A percentile compares a stretch with the other conserved stretches of the same genome.
Conservation (phyloP, 192 early-diverging fungal genomes). For the Haplosporangium gracile region DNA sequence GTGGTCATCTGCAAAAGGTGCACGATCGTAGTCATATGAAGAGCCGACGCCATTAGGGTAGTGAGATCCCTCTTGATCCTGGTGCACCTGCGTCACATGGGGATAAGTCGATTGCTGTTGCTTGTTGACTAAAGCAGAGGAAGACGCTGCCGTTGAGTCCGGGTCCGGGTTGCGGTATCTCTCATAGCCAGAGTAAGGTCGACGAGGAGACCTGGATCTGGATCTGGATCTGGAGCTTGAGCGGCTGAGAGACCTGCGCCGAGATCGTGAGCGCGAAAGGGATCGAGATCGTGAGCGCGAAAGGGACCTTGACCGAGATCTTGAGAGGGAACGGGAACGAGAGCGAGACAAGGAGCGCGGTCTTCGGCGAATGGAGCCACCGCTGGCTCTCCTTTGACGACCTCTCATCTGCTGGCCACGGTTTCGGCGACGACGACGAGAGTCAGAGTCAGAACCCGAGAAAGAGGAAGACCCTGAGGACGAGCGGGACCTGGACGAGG, state of each 20-base stretch:
- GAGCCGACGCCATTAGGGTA: neutral
- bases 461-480: slow-evolving; percentile 16
- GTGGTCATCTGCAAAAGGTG: neutral
- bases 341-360: slow-evolving; percentile 12
- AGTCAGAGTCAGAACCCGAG: slow-evolving; percentile 12
- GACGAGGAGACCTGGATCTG: slow-evolving; percentile 6
- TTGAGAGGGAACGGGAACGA: slow-evolving; percentile 10
- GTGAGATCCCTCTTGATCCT: neutral
- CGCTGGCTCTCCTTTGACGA: neutral
- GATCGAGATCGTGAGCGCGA: slow-evolving; percentile 7
- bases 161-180: neutral
- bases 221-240: slow-evolving; percentile 11
- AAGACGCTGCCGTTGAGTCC: neutral
- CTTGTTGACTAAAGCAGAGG: neutral
- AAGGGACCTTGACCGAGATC: slow-evolving; percentile 3
- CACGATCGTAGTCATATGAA: neutral
- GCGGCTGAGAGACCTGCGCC: neutral
- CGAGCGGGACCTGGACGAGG: slow-evolving; percentile 11
- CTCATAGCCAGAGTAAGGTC: slow-evolving; percentile 1
- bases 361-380: neutral
- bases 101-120: neutral
- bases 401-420: neutral
- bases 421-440: neutral
- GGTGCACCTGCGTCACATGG: neutral
- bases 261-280: slow-evolving; percentile 8